phyloP scores from a whole-genome alignment of 257 asterid genomes.

The Avicennia marina region DNA sequence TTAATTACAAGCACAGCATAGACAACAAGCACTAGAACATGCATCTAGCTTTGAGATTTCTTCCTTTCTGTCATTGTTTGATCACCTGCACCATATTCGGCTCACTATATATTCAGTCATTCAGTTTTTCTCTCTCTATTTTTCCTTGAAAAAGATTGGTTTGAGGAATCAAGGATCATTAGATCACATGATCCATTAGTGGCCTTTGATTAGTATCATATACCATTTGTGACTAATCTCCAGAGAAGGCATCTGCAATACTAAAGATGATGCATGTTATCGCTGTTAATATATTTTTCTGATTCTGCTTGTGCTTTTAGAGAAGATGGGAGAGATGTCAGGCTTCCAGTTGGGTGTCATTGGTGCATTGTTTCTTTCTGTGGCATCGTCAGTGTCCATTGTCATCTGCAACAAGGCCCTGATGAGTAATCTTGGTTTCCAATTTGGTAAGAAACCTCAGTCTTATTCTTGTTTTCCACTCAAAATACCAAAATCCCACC shows the following conservation, averaged over 20 bases:
- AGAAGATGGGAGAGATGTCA: conserved; percentile 74
- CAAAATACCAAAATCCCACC: too few relatives aligned
- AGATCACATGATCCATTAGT: conserved; percentile 1
- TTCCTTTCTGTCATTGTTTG: too few relatives aligned
- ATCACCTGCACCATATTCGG: too few relatives aligned
- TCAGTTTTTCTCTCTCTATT: not conserved
- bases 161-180: not conserved
- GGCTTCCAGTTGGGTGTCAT: conserved; percentile 72
- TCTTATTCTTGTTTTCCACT: not conserved
- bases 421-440: conserved; percentile 90
- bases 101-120: too few relatives aligned
- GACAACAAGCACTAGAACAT: too few relatives aligned
- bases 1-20: too few relatives aligned
- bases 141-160: conserved; percentile 1
- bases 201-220: too few relatives aligned
- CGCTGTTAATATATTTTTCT: too few relatives aligned
- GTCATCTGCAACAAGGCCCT: conserved; percentile 90
- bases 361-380: conserved; percentile 78
- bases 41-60: too few relatives aligned
- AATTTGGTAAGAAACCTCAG: conserved; percentile 45
- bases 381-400: conserved; percentile 88
- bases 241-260: too few relatives aligned
- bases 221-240: too few relatives aligned
- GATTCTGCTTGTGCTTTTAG: not conserved
- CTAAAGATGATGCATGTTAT: too few relatives aligned